Conservation (phyloP, 768 basidiomycete genomes). For the Suillus alpinus region DNA sequence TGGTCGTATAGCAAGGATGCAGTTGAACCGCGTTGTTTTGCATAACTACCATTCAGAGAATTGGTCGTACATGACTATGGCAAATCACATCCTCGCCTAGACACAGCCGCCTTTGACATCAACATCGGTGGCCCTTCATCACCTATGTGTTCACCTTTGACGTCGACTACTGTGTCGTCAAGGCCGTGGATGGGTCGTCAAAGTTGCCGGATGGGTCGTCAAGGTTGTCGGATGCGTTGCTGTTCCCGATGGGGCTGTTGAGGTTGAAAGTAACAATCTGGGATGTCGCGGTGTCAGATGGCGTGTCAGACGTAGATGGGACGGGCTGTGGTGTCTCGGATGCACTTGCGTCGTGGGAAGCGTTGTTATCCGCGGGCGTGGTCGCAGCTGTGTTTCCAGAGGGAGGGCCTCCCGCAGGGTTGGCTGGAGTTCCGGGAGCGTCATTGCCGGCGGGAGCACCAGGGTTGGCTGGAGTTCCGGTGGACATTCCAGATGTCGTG, state of each 20-base stretch:
- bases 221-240: too few relatives aligned
- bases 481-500: neutral
- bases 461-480: neutral
- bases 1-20: too few relatives aligned
- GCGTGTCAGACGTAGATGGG: neutral
- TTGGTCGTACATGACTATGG: neutral
- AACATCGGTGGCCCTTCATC: neutral
- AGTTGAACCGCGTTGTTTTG: constrained; percentile 11
- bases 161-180: neutral
- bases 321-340: neutral
- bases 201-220: too few relatives aligned
- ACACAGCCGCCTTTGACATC: neutral
- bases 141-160: neutral
- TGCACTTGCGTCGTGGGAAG: neutral
- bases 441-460: neutral
- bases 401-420: neutral
- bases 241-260: too few relatives aligned
- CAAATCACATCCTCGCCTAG: neutral
- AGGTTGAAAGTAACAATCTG: neutral
- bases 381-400: neutral
- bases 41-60: neutral
- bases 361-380: neutral
- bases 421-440: neutral
- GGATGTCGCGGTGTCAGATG: too few relatives aligned
- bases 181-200: too few relatives aligned